Percentiles rank a stretch among this genome's conserved stretches.
phyloP scores from a whole-genome alignment of 495 filamentous ascomycete species.

The Hypomontagnella submonticulosa region DNA sequence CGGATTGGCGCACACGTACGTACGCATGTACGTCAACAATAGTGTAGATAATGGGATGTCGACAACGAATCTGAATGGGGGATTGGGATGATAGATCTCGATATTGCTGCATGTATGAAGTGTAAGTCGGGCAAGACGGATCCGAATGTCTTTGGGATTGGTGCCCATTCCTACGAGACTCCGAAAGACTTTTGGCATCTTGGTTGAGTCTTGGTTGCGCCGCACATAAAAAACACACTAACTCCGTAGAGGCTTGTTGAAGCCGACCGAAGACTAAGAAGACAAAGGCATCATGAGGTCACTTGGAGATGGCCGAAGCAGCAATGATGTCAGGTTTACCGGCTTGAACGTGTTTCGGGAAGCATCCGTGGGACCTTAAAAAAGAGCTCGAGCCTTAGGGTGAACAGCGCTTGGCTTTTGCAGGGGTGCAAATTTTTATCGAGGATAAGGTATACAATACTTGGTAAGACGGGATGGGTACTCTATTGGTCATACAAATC shows the following conservation, averaged over 20 bases:
- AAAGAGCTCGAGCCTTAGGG: slow-evolving; percentile 20
- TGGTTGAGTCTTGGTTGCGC: no score
- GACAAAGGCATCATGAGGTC: slow-evolving; percentile 41
- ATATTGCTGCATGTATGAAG: not conserved
- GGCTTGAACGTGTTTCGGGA: slow-evolving; percentile 32
- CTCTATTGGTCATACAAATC: not conserved
- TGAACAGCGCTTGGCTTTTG: slow-evolving; percentile 22
- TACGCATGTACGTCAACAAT: slow-evolving; percentile 15
- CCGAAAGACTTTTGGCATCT: no score
- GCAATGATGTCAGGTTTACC: slow-evolving; percentile 41
- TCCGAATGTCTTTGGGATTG: slow-evolving; percentile 16
- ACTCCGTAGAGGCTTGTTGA: slow-evolving; percentile 3
- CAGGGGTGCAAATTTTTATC: slow-evolving; percentile 20
- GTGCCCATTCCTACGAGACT: not conserved
- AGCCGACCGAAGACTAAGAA: slow-evolving; percentile 8
- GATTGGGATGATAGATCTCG: not conserved
- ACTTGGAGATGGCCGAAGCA: slow-evolving; percentile 33
- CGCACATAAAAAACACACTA: no score
- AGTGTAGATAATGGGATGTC: not conserved
- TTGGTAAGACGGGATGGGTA: not conserved
- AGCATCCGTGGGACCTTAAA: slow-evolving; percentile 34
- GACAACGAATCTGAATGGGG: not conserved
- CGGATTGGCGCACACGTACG: slow-evolving; percentile 24
- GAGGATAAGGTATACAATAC: slow-evolving; percentile 19
- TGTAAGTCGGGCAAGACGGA: slow-evolving; percentile 1